Evolutionary conservation across 371 early-diverging fungal species (phyloP).

Genomic region (Encephalitozoon hellem): DNA sequence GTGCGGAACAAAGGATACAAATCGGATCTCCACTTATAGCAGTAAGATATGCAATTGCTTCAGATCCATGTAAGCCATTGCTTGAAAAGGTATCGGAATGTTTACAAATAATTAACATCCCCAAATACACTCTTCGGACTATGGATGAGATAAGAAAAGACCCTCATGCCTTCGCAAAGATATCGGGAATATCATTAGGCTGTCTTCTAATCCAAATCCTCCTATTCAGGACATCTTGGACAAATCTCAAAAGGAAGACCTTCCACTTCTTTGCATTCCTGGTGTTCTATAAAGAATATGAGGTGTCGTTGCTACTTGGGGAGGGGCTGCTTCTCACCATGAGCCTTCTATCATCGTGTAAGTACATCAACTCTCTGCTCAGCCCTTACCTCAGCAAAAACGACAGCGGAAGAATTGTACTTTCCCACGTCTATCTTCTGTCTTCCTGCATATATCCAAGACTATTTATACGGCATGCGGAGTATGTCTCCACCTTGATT

Average conservation of each 20-base stretch:
- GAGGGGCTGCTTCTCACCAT: slow-evolving; percentile 14
- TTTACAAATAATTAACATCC: not conserved
- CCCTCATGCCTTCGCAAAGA: not conserved
- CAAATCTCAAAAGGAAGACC: slow-evolving; percentile 28
- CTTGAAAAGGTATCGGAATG: not conserved
- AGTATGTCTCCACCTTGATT: slow-evolving; percentile 18
- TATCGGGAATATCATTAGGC: not conserved
- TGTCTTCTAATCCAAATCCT: not conserved
- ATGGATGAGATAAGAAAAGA: not conserved
- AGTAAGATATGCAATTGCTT: not conserved
- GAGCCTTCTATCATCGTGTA: not conserved
- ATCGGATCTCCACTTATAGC: not conserved
- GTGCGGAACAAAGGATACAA: not conserved
- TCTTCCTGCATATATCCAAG: slow-evolving; percentile 4
- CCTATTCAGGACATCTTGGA: not conserved
- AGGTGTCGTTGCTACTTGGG: not conserved
- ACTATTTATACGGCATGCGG: slow-evolving; percentile 5
- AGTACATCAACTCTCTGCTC: not conserved
- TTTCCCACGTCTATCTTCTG: slow-evolving; percentile 28
- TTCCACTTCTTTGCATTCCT: slow-evolving; percentile 31
- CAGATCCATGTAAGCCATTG: not conserved
- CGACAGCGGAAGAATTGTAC: not conserved
- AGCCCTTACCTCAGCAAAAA: slow-evolving; percentile 4
- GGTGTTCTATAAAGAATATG: slow-evolving; percentile 11
- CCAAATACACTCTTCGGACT: not conserved